Evolutionary conservation across 371 early-diverging fungal species (phyloP).

Genomic region (Actinomucor elegans): DNA sequence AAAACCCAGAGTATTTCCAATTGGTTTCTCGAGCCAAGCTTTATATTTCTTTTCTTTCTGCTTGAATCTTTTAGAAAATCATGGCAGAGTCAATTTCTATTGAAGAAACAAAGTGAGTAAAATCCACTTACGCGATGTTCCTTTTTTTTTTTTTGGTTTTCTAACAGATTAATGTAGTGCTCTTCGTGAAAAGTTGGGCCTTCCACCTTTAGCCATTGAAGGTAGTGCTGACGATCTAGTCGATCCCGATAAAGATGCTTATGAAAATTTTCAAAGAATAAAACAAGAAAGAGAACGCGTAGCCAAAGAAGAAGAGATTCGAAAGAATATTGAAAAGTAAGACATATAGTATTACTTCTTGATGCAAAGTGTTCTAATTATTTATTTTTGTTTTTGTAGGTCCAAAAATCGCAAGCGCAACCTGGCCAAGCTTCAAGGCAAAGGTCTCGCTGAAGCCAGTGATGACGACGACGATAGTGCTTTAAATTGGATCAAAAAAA

Average conservation of each 20-base stretch:
- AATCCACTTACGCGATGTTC: too few species aligned
- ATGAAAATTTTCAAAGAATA: slow-evolving; percentile 61
- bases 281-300: slow-evolving; percentile 53
- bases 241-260: slow-evolving; percentile 55
- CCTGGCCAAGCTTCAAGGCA: slow-evolving; percentile 62
- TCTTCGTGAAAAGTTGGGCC: slow-evolving; percentile 69
- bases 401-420: slow-evolving; percentile 61
- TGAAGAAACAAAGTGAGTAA: slow-evolving; percentile 68
- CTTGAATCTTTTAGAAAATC: neutral
- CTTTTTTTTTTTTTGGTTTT: neutral
- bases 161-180: slow-evolving; percentile 31
- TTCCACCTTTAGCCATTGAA: slow-evolving; percentile 61
- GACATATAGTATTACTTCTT: neutral
- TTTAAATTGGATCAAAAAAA: slow-evolving; percentile 64
- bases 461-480: slow-evolving; percentile 58
- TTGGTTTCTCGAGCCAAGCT: too few species aligned
- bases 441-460: slow-evolving; percentile 70
- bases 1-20: too few species aligned
- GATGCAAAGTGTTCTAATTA: too few species aligned
- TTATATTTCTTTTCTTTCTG: neutral
- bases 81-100: slow-evolving; percentile 54
- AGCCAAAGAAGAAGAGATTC: slow-evolving; percentile 48
- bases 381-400: slow-evolving; percentile 24
- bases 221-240: slow-evolving; percentile 33
- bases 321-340: slow-evolving; percentile 58